A percentile compares a stretch with the other conserved stretches of the same genome.
Conservation (phyloP, 192 early-diverging fungal species). For the Phycomyces nitens region DNA sequence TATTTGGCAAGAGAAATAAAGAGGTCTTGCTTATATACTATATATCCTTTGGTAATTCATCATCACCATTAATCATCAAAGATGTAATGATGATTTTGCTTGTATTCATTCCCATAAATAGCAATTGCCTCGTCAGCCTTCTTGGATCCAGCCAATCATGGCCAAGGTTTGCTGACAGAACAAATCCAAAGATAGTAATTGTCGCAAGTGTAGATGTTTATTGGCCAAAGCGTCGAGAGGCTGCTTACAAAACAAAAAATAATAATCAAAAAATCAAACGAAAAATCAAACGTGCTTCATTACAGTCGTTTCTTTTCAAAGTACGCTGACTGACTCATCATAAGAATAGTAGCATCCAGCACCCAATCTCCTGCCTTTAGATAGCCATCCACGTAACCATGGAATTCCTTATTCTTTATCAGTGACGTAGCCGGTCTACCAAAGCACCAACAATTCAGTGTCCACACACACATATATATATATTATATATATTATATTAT, state of each 20-base stretch:
- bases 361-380: conserved; percentile 54
- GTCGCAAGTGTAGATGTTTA: background rate
- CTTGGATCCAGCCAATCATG: background rate
- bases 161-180: background rate
- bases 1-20: too few species aligned
- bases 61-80: too few species aligned
- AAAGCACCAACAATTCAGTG: background rate
- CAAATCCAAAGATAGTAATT: background rate
- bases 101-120: background rate
- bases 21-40: too few species aligned
- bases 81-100: too few species aligned
- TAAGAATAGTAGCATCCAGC: conserved; percentile 43
- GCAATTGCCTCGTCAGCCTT: background rate
- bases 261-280: background rate
- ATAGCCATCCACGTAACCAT: conserved; percentile 44
- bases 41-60: too few species aligned
- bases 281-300: background rate
- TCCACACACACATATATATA: background rate
- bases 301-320: conserved; percentile 41
- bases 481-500: background rate
- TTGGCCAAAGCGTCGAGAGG: too few species aligned
- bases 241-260: background rate
- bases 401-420: conserved; percentile 50
- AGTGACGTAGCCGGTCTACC: conserved; percentile 43
- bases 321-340: conserved; percentile 42